phyloP scores from a whole-genome alignment of 2,329 filamentous ascomycete genomes.

The Grosmannia clavigera region DNA sequence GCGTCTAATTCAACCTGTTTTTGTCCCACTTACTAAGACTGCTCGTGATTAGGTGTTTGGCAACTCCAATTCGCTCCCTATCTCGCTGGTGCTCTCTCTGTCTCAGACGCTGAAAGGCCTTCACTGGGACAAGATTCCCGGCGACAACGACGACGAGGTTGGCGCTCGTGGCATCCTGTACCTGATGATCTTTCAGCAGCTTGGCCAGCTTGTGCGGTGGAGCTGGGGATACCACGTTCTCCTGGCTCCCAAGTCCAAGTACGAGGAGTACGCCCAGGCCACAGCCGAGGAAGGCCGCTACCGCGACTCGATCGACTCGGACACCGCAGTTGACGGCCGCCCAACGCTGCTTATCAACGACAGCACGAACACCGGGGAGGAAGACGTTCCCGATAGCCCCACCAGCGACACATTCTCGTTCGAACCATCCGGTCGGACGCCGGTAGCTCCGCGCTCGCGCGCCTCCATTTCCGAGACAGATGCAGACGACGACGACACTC shows the following conservation, averaged over 20 bases:
- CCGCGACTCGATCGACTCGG: slow-evolving; percentile 26
- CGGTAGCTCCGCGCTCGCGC: slow-evolving; percentile 35
- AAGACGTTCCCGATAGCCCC: slow-evolving; percentile 22
- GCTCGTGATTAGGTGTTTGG: slow-evolving; percentile 57
- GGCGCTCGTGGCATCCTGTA: slow-evolving; percentile 90
- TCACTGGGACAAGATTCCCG: slow-evolving; percentile 83
- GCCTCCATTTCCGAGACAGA: slow-evolving; percentile 37
- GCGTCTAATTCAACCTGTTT: background rate
- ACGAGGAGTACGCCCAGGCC: slow-evolving; percentile 49
- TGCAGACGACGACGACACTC: slow-evolving; percentile 16
- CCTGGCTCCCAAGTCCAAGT: slow-evolving; percentile 70
- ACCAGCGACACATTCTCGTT: slow-evolving; percentile 34
- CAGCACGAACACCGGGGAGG: slow-evolving; percentile 5
- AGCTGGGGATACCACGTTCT: slow-evolving; percentile 96
- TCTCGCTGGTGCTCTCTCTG: slow-evolving; percentile 87
- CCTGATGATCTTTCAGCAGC: slow-evolving; percentile 91
- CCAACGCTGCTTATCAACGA: background rate
- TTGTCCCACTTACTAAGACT: background rate
- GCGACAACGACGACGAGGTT: slow-evolving; percentile 92
- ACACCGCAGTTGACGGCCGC: background rate
- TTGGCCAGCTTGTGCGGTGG: slow-evolving; percentile 91
- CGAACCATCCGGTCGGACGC: slow-evolving; percentile 44
- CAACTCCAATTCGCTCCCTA: slow-evolving; percentile 95
- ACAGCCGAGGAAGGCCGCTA: slow-evolving; percentile 47
- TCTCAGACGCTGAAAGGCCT: slow-evolving; percentile 85